Percentiles rank a stretch among this genome's conserved stretches.
phyloP scores from a whole-genome alignment of 78 protist species.

The Diacronema lutheri region DNA sequence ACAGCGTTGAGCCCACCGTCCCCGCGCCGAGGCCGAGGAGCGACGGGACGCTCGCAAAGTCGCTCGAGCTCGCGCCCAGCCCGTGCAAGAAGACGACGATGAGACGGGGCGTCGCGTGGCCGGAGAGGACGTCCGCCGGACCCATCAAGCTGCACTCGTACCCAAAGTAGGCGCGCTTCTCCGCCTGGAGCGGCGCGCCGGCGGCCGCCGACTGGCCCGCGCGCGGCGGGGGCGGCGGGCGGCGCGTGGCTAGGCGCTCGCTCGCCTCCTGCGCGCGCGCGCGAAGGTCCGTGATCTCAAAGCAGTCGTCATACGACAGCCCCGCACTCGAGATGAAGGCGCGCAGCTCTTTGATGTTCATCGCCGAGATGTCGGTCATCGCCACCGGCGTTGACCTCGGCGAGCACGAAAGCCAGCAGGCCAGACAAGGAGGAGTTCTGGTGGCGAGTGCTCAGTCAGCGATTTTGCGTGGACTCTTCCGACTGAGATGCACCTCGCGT shows the following conservation, averaged over 20 bases:
- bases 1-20: neutral
- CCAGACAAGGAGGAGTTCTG: too few relatives aligned
- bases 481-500: too few relatives aligned
- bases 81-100: slow-evolving; percentile 21
- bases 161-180: neutral
- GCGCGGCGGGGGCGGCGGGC: neutral
- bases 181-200: neutral
- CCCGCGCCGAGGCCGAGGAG: neutral
- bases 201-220: neutral
- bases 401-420: too few relatives aligned
- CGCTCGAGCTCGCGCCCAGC: slow-evolving; percentile 20
- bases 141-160: neutral
- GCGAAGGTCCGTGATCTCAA: slow-evolving; percentile 8
- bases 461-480: too few relatives aligned
- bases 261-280: slow-evolving; percentile 12
- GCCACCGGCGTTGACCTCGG: too few relatives aligned
- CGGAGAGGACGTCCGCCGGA: neutral
- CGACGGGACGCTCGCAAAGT: neutral
- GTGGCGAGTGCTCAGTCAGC: too few relatives aligned
- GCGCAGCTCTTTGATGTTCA: slow-evolving; percentile 4
- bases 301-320: neutral
- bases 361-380: neutral
- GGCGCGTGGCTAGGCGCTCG: neutral
- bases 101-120: neutral
- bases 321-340: neutral